A percentile compares a stretch with the other conserved stretches of the same genome.
These are phyloP conservation scores for Saccharum hybrid DNA, from an alignment of 202 grass and related monocot species.

Conservation along the genomic window DNA sequence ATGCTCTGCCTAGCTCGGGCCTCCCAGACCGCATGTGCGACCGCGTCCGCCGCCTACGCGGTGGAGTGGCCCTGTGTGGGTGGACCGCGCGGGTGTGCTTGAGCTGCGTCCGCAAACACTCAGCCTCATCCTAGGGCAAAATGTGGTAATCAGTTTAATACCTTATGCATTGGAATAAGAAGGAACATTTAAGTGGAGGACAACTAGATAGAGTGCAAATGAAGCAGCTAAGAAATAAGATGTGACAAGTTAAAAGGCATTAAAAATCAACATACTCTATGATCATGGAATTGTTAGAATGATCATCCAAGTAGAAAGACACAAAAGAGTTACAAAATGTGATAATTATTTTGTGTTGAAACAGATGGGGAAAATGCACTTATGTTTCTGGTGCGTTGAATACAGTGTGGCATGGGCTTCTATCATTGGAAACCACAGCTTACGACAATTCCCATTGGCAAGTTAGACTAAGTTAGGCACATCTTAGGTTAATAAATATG, in stretches of 20 bases:
- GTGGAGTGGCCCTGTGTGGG: too few species aligned
- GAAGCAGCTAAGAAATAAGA: neutral
- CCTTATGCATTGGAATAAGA: constrained; percentile 24
- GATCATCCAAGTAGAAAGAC: neutral
- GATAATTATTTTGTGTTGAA: neutral
- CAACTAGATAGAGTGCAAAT: neutral
- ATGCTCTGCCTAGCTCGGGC: too few species aligned
- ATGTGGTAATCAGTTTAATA: constrained; percentile 6
- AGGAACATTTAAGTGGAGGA: neutral
- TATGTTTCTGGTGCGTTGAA: neutral
- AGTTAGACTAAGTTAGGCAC: neutral
- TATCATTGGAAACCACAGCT: neutral
- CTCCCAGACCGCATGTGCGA: too few species aligned
- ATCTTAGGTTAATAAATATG: neutral
- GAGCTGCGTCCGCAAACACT: too few species aligned
- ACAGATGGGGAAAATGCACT: neutral
- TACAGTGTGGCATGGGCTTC: neutral
- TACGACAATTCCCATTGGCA: neutral
- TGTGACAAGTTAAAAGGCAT: neutral
- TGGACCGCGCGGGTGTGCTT: too few species aligned
- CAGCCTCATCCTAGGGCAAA: too few species aligned
- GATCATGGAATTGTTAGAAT: neutral
- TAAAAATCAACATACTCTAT: neutral
- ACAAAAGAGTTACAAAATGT: neutral
- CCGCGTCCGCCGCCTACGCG: too few species aligned